phyloP scores from a whole-genome alignment of 352 stramenopile genomes.

The Phytophthora nicotianae region DNA sequence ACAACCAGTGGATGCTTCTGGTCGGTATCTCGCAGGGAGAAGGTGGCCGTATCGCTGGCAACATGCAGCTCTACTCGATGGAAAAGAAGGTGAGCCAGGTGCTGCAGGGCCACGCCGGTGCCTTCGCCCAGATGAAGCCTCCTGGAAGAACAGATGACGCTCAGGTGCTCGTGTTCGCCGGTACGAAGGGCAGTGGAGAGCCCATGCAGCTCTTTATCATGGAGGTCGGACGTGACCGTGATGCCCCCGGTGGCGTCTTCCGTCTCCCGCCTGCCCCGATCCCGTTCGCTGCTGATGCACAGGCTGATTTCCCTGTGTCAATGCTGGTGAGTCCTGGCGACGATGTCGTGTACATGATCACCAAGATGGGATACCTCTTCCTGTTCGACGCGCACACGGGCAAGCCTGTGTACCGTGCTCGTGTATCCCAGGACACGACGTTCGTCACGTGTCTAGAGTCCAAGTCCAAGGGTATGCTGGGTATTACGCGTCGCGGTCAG shows the following conservation, averaged over 20 bases:
- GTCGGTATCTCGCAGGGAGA: constrained; percentile 97
- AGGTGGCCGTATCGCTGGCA: constrained; percentile 94
- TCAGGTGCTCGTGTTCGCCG: constrained; percentile 88
- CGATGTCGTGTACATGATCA: constrained; percentile 98
- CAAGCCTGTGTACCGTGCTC: constrained; percentile 98
- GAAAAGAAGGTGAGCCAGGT: constrained; percentile 99
- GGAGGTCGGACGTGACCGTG: constrained; percentile 98
- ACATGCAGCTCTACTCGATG: constrained; percentile 99
- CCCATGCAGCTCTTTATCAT: constrained; percentile 96
- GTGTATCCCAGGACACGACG: constrained; percentile 97
- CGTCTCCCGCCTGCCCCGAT: constrained; percentile 93
- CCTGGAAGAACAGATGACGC: constrained; percentile 92
- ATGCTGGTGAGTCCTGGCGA: constrained; percentile 93
- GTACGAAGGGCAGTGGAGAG: constrained; percentile 80
- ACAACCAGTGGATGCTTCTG: constrained; percentile 99
- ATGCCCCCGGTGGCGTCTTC: constrained; percentile 95
- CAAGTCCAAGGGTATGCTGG: constrained; percentile 96
- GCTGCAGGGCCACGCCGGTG: constrained; percentile 96
- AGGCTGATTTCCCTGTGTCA: constrained; percentile 98
- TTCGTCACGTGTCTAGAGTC: constrained; percentile 95
- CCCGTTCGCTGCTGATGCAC: constrained; percentile 96
- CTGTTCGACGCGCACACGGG: constrained; percentile 99
- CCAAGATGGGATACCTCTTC: constrained; percentile 99
- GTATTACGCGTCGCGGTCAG: constrained; percentile 97
- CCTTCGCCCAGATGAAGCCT: constrained; percentile 97